Conservation (phyloP, 306 rosid species). For the Castanospermum australe region DNA sequence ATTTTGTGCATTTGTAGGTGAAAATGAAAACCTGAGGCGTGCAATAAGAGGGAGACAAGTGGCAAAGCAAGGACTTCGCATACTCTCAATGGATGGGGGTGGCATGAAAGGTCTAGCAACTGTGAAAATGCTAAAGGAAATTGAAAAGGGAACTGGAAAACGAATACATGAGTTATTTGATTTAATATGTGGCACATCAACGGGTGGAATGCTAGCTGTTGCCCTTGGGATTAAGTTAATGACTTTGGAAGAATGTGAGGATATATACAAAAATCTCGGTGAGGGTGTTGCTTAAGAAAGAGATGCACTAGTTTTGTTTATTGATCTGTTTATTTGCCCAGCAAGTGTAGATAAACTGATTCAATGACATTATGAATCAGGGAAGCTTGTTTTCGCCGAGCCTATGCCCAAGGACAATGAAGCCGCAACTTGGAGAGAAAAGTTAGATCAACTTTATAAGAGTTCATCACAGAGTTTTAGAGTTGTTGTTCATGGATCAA, state of each 20-base stretch:
- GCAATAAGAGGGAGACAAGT: constrained; percentile 86
- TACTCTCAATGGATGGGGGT: constrained; percentile 98
- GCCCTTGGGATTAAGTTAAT: constrained; percentile 87
- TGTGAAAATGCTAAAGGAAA: constrained; percentile 87
- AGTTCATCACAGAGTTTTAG: constrained; percentile 96
- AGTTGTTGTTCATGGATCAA: constrained; percentile 97
- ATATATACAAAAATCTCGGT: constrained; percentile 96
- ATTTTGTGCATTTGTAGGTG: constrained; percentile 57
- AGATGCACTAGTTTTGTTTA: constrained; percentile 1
- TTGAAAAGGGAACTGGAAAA: constrained; percentile 94
- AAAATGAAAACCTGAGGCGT: constrained; percentile 87
- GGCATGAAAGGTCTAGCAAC: constrained; percentile 99
- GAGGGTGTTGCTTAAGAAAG: constrained; percentile 37
- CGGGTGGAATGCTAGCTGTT: constrained; percentile 98
- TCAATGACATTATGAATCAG: constrained; percentile 39
- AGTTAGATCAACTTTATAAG: constrained; percentile 93
- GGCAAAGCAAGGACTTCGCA: constrained; percentile 89
- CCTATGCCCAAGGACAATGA: constrained; percentile 92
- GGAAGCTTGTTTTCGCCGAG: constrained; percentile 91
- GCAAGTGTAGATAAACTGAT: constrained; percentile 17
- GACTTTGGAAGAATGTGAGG: constrained; percentile 87
- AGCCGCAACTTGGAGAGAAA: constrained; percentile 98
- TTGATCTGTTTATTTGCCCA: not conserved
- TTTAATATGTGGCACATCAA: constrained; percentile 96
- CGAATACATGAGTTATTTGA: constrained; percentile 90